Percentiles rank a stretch among this genome's conserved stretches.
These are phyloP conservation scores for Neonectria ditissima DNA, from an alignment of 2,329 filamentous ascomycete genomes.

Conservation along the genomic window DNA sequence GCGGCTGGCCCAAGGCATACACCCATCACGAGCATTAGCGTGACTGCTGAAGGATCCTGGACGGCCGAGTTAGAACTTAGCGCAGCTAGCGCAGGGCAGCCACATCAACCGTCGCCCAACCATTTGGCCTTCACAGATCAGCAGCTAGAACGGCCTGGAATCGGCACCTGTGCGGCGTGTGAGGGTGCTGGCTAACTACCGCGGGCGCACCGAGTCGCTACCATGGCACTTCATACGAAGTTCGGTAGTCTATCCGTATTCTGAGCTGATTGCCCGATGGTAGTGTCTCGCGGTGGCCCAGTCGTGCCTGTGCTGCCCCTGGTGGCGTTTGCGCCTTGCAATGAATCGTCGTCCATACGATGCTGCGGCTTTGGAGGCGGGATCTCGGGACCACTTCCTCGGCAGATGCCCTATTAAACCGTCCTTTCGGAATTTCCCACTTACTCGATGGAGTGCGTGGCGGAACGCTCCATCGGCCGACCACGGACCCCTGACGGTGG, in stretches of 20 bases:
- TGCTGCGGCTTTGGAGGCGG: neutral
- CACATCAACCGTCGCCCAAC: slow-evolving; percentile 38
- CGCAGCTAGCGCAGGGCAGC: slow-evolving; percentile 36
- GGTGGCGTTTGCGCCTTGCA: slow-evolving; percentile 15
- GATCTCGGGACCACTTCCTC: neutral
- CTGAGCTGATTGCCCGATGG: neutral
- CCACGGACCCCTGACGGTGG: neutral
- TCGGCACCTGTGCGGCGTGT: slow-evolving; percentile 17
- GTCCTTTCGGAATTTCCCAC: neutral
- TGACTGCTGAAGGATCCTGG: slow-evolving; percentile 29
- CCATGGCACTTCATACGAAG: neutral
- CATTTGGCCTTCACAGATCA: slow-evolving; percentile 38
- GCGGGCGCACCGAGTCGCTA: neutral
- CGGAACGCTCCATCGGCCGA: neutral
- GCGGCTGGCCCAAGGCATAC: slow-evolving; percentile 31
- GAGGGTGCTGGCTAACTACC: neutral
- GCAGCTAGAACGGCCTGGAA: slow-evolving; percentile 40
- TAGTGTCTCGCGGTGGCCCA: neutral
- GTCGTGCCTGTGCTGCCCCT: slow-evolving; percentile 4
- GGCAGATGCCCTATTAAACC: neutral
- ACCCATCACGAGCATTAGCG: slow-evolving; percentile 36
- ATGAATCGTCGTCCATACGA: neutral
- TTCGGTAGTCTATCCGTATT: neutral
- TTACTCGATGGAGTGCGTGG: neutral
- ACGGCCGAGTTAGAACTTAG: slow-evolving; percentile 33